A percentile compares a stretch with the other conserved stretches of the same genome.
These are phyloP conservation scores for Candida orba DNA, from an alignment of 805 yeast species.

Conservation along the genomic window DNA sequence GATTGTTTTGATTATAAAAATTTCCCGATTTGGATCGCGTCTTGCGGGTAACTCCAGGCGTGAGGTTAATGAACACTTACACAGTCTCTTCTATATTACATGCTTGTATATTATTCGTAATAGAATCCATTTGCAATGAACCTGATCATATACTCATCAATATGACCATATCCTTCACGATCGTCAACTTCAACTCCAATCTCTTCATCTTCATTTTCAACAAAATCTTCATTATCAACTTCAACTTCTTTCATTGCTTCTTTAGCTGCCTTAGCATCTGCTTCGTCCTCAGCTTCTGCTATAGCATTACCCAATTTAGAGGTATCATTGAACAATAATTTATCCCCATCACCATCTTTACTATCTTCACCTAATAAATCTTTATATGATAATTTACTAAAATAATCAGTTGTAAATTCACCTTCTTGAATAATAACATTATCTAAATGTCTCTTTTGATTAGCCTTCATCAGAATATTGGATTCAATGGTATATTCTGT, in stretches of 20 bases:
- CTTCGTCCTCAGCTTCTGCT: constrained; percentile 94
- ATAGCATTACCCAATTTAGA: constrained; percentile 50
- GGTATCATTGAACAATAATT: constrained; percentile 27
- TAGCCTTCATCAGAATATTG: constrained; percentile 87
- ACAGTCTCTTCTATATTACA: not conserved
- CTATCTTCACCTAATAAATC: constrained; percentile 60
- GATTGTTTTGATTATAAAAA: constrained; percentile 3
- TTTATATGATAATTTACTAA: constrained; percentile 77
- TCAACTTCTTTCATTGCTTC: constrained; percentile 82
- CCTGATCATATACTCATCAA: constrained; percentile 94
- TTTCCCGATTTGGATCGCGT: constrained; percentile 3
- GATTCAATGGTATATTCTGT: constrained; percentile 95
- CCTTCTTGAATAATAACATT: constrained; percentile 96
- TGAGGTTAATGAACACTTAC: not conserved
- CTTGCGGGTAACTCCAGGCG: constrained; percentile 7
- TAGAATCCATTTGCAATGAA: constrained; percentile 80
- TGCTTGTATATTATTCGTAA: constrained; percentile 27
- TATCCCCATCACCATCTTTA: constrained; percentile 24
- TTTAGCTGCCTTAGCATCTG: constrained; percentile 75
- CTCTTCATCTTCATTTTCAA: constrained; percentile 32
- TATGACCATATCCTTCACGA: constrained; percentile 58
- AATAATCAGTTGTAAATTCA: constrained; percentile 95
- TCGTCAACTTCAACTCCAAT: constrained; percentile 42
- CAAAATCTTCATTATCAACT: constrained; percentile 81
- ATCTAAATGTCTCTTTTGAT: constrained; percentile 89